These are phyloP conservation scores for Filobasidium uniguttulatum DNA, from an alignment of 1,284 basidiomycete species.

Conservation along the genomic window DNA sequence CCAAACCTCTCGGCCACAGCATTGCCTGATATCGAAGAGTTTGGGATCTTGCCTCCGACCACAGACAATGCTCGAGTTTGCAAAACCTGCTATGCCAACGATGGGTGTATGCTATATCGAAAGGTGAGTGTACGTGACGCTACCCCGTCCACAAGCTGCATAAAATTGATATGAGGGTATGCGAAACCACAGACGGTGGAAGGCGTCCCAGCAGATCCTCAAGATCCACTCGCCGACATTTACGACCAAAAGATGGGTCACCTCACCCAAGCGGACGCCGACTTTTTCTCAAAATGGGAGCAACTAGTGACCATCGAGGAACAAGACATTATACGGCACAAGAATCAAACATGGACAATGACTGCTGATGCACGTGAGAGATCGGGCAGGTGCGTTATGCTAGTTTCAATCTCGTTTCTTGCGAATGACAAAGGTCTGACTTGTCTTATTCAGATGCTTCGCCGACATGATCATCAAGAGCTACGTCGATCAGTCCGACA, in stretches of 20 bases:
- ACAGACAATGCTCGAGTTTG: slow-evolving; percentile 72
- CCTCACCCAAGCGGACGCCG: slow-evolving; percentile 51
- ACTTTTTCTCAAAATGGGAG: slow-evolving; percentile 89
- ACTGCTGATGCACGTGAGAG: slow-evolving; percentile 62
- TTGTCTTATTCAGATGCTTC: slow-evolving; percentile 44
- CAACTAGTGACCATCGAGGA: slow-evolving; percentile 75
- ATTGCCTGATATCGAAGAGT: slow-evolving; percentile 27
- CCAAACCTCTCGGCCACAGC: no score
- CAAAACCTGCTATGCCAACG: slow-evolving; percentile 63
- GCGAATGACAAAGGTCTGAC: background rate
- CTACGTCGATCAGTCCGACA: slow-evolving; percentile 28
- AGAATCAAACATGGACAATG: slow-evolving; percentile 90
- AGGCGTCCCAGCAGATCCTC: slow-evolving; percentile 41
- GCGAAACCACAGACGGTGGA: slow-evolving; percentile 50
- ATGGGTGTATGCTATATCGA: slow-evolving; percentile 88
- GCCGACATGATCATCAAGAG: slow-evolving; percentile 56
- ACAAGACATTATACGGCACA: slow-evolving; percentile 63
- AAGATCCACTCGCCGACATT: slow-evolving; percentile 58
- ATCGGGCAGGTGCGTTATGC: slow-evolving; percentile 47
- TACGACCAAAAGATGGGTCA: slow-evolving; percentile 71
- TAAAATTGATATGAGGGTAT: background rate
- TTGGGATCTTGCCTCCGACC: slow-evolving; percentile 64
- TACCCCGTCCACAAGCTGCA: background rate
- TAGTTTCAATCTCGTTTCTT: no score
- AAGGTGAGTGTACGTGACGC: slow-evolving; percentile 43